Evolutionary conservation across 2,329 filamentous ascomycete genomes (phyloP).

Genomic region (Fragosphaeria purpurea): DNA sequence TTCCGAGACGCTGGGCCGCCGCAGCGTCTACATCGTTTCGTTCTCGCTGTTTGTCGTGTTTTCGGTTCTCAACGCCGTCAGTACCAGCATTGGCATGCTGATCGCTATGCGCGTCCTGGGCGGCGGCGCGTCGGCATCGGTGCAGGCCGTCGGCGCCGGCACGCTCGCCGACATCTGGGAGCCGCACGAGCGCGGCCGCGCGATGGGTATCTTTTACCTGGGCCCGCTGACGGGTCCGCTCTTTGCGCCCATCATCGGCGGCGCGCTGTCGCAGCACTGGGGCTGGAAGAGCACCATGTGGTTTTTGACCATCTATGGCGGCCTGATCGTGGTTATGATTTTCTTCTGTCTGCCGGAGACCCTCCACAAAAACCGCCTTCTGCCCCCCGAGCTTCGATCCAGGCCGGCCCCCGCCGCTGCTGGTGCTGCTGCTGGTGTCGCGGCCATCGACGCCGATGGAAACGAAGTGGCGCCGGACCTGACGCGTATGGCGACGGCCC

Average conservation of each 20-base stretch:
- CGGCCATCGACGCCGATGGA: neutral
- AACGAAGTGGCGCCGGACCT: constrained; percentile 15
- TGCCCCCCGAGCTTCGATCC: constrained; percentile 1
- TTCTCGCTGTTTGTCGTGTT: constrained; percentile 65
- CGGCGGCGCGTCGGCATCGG: constrained; percentile 68
- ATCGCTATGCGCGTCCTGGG: constrained; percentile 62
- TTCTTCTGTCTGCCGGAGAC: constrained; percentile 58
- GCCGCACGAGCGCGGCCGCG: constrained; percentile 56
- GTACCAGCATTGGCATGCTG: constrained; percentile 62
- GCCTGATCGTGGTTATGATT: constrained; percentile 43
- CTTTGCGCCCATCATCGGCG: constrained; percentile 67
- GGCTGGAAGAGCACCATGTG: constrained; percentile 72
- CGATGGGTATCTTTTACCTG: constrained; percentile 78
- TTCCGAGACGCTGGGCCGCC: constrained; percentile 61
- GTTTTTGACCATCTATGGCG: constrained; percentile 65
- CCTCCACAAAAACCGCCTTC: constrained; percentile 25
- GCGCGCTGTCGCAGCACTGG: constrained; percentile 55
- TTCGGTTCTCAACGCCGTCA: constrained; percentile 58
- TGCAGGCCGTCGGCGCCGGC: constrained; percentile 74
- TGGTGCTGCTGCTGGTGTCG: neutral
- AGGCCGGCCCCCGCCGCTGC: neutral
- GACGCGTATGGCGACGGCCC: constrained; percentile 43
- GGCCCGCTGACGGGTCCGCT: constrained; percentile 68
- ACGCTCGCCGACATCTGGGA: constrained; percentile 80
- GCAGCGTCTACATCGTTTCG: constrained; percentile 68